These are phyloP conservation scores for Canavalia gladiata DNA, from an alignment of 306 rosid species.

Conservation along the genomic window DNA sequence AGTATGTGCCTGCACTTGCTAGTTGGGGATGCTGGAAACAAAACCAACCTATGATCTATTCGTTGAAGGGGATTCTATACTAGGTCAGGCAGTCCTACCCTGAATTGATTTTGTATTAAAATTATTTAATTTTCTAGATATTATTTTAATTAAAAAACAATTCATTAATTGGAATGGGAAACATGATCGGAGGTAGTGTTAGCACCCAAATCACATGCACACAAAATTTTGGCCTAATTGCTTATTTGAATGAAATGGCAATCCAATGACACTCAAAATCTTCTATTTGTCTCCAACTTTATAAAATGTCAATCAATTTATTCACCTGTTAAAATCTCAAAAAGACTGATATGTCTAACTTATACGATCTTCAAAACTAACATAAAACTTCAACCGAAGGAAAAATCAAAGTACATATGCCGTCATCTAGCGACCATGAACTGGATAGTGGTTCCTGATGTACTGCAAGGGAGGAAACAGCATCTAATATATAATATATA, in stretches of 20 bases:
- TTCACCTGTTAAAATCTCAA: too few relatives aligned
- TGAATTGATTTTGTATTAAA: neutral
- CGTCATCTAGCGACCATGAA: neutral
- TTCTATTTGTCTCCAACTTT: too few relatives aligned
- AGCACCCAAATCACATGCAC: neutral
- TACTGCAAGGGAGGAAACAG: neutral
- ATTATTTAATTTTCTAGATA: neutral
- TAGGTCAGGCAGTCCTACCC: neutral
- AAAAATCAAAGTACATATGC: neutral
- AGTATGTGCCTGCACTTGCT: neutral
- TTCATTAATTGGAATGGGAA: neutral
- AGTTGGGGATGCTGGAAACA: neutral
- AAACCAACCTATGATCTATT: neutral
- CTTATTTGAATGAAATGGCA: slow-evolving; percentile 13
- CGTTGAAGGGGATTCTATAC: neutral
- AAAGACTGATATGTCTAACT: too few relatives aligned
- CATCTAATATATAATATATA: neutral
- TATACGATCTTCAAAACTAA: too few relatives aligned
- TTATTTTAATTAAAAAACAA: neutral
- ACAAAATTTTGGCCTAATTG: neutral
- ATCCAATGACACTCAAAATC: neutral
- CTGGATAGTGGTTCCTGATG: neutral
- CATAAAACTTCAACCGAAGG: too few relatives aligned
- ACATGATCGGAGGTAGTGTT: neutral
- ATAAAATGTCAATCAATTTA: too few relatives aligned